Percentiles rank a stretch among this genome's conserved stretches.
Conservation (phyloP, 345 rosid species). For the Hibiscus syriacus region DNA sequence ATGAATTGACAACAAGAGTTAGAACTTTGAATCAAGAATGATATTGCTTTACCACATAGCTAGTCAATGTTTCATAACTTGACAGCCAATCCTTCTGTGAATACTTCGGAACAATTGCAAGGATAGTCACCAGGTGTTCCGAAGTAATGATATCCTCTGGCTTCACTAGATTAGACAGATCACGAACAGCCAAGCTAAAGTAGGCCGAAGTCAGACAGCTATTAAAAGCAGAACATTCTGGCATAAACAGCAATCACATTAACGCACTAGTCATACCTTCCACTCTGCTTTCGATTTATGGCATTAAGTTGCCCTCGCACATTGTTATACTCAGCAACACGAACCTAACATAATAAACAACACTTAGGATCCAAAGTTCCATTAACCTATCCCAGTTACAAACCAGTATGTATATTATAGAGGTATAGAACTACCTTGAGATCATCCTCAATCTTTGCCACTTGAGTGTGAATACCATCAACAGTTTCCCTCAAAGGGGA, state of each 20-base stretch:
- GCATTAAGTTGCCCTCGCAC: constrained; percentile 94
- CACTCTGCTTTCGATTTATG: constrained; percentile 92
- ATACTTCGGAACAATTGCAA: constrained; percentile 82
- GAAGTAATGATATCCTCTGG: constrained; percentile 77
- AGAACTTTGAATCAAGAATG: not conserved
- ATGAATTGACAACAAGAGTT: not conserved
- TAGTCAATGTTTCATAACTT: constrained; percentile 83
- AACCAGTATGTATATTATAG: not conserved
- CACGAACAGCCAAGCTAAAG: constrained; percentile 98
- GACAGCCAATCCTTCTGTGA: constrained; percentile 99
- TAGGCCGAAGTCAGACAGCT: constrained; percentile 15
- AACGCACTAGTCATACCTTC: constrained; percentile 46
- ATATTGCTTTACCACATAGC: constrained; percentile 67
- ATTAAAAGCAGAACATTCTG: not conserved
- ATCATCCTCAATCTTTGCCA: constrained; percentile 95
- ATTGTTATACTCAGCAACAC: constrained; percentile 89
- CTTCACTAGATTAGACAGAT: constrained; percentile 87
- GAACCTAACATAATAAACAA: constrained; percentile 52
- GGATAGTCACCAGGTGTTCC: constrained; percentile 82
- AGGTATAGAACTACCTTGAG: constrained; percentile 58
- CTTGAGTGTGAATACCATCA: constrained; percentile 70
- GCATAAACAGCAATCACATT: not conserved
- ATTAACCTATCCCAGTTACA: not conserved
- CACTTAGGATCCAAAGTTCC: constrained; percentile 6
- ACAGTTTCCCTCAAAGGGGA: constrained; percentile 87